A percentile compares a stretch with the other conserved stretches of the same genome.
These are phyloP conservation scores for Arthrobotrys conoides DNA, from an alignment of 2,329 filamentous ascomycete genomes.

Conservation along the genomic window DNA sequence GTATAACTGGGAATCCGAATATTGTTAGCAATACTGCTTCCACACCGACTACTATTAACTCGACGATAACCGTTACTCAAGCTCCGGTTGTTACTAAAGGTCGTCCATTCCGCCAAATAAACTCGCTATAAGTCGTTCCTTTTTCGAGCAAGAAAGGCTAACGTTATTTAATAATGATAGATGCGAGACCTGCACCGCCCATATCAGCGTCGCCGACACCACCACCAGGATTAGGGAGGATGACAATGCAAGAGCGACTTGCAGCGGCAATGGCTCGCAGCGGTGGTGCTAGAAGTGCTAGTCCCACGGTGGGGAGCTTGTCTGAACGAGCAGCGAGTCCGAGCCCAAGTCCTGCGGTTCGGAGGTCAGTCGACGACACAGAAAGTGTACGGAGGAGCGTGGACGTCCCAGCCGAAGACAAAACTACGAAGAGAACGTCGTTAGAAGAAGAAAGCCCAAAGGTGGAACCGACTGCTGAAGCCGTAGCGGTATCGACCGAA, in stretches of 20 bases:
- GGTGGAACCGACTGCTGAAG: conserved; percentile 53
- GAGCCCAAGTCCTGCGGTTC: conserved; percentile 69
- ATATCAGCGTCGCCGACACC: conserved; percentile 65
- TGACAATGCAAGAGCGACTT: conserved; percentile 81
- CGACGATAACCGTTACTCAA: conserved; percentile 8
- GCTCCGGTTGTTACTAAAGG: conserved; percentile 30
- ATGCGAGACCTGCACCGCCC: conserved; percentile 59
- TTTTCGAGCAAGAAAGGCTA: conserved; percentile 5
- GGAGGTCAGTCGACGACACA: conserved; percentile 37
- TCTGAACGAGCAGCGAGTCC: conserved; percentile 68
- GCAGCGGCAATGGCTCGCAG: conserved; percentile 88
- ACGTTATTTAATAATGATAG: conserved; percentile 10
- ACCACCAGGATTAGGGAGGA: conserved; percentile 73
- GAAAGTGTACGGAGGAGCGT: conserved; percentile 63
- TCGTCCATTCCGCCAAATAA: neutral
- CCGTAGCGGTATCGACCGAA: conserved; percentile 5
- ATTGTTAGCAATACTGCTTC: neutral
- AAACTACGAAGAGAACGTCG: conserved; percentile 12
- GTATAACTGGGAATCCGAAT: conserved; percentile 61
- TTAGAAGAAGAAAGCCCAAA: conserved; percentile 58
- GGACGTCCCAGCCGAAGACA: conserved; percentile 62
- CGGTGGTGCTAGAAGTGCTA: conserved; percentile 70
- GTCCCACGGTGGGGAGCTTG: conserved; percentile 72
- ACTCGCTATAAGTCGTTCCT: neutral
- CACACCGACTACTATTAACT: neutral